Evolutionary conservation across 23 red algal genomes (phyloP), one percentile per base, ranked within the genome.

Genomic region (Agarophyton chilense): DNA sequence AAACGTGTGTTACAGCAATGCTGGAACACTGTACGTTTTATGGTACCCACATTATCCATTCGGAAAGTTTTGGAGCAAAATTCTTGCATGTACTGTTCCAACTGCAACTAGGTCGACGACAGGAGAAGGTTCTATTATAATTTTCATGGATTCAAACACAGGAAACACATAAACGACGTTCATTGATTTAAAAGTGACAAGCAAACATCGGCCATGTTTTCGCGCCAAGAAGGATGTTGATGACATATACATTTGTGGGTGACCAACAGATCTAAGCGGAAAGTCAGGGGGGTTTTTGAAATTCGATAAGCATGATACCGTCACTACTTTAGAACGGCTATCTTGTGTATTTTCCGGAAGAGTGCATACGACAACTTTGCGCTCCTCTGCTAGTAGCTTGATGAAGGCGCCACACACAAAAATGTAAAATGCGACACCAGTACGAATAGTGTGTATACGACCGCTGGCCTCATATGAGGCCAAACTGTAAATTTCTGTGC

Each of bases 101-200:
- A 96, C 52, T 10, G 93, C 97, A 11, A 99, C 84, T n/a, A 99
- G 80, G 63, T 99, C 97, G 29, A 95, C 45, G 29, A 92, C 97
- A 28, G 97, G 90, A 9, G 93, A 93, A 21, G 92, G 89, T 33
- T 77, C 77, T 34, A 98, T 25, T 21, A 61, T 42, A 34, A 86
- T 94, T 33, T 94, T 80, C 11, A 21, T 29, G 24, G 79, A 51
- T 35, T 29, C 28, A 72, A 94, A 90, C 41, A 72, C 67, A 17
- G 36, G 25, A 76, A 86, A 93, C 24, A 84, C 91, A 51, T 96
- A 88, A 66, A 94, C 39, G 35, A 96, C 38, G 25, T 77, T 79
- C 60, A 75, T 79, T 14, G 72, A 49, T 54, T 74, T 74, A 28
- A 99, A 46, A 68, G 96, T 93, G 13, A 92, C 46, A 0, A 99